phyloP scores from a whole-genome alignment of 257 asterid species.

The Solanum appendiculatum region DNA sequence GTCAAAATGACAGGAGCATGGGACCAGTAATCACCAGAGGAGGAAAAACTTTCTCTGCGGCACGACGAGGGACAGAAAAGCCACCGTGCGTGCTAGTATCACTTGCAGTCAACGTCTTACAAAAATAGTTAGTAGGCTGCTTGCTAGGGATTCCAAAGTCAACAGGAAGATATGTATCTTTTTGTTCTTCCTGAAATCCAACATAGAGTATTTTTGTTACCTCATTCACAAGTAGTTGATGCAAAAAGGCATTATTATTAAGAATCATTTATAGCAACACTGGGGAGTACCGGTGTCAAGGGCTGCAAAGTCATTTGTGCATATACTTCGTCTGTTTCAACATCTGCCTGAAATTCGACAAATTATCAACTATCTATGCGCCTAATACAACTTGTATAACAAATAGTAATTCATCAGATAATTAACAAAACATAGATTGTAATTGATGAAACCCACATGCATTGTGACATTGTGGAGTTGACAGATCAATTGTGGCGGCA shows the following conservation, averaged over 20 bases:
- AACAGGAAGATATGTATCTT: constrained; percentile 75
- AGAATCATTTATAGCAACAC: not conserved
- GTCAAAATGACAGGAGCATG: not conserved
- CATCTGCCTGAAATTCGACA: constrained; percentile 74
- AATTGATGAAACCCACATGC: constrained; percentile 69
- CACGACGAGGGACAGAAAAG: constrained; percentile 96
- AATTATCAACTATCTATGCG: constrained; percentile 1
- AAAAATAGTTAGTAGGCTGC: constrained; percentile 89
- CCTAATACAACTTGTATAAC: not conserved
- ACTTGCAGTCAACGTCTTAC: constrained; percentile 96
- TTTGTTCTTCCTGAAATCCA: constrained; percentile 73
- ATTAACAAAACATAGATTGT: not conserved
- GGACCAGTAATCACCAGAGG: constrained; percentile 55
- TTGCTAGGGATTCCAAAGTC: constrained; percentile 83
- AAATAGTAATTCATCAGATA: not conserved
- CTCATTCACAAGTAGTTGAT: not conserved
- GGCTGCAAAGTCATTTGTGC: constrained; percentile 99
- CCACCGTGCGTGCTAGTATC: constrained; percentile 98
- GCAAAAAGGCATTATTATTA: not conserved
- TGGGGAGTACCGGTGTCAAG: constrained; percentile 52
- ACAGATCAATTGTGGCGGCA: constrained; percentile 86
- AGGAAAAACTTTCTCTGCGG: constrained; percentile 99
- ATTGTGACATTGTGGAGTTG: constrained; percentile 95
- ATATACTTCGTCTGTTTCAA: constrained; percentile 93
- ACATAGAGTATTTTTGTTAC: constrained; percentile 1